Evolutionary conservation across 139 green algal species (phyloP), one percentile per base, ranked within the genome.

Genomic region (Volvox reticuliferus): DNA sequence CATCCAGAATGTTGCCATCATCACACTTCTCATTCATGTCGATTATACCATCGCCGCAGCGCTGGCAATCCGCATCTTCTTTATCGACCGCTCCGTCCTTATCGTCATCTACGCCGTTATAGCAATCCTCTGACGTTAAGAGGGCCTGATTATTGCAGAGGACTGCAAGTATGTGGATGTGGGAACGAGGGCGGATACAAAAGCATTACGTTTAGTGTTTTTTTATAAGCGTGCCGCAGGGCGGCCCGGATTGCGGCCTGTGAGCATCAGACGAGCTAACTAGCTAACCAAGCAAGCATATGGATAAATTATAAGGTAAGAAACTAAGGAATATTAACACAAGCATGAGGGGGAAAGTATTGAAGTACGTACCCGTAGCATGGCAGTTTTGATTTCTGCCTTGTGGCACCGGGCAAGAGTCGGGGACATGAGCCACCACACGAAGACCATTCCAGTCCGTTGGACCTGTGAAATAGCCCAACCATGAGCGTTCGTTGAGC

Each of bases 401-500:
- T 14, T 86, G 82, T 0, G 61, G 32, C 0, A 91, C 86, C 32
- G 75, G 82, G 78, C 90, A 93, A 18, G 85, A 21, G 35, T 37
- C 65, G 0, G 76, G 18, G 36, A 79, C 13, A 78, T 91, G 76
- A 1, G 78, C 65, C 26, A 93, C 33, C 78, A 93, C 90, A 73
- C 88, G 65, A 28, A 88, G 28, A 1, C 78, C 77, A 44, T 65
- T 78, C 90, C 90, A 93, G 85, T 93, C 90, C 1, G 50, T 22
- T 0, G 90, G 90, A 5, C 90, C 90, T 9, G 71, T 88, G 68
- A 91, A 93, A 78, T 91, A 93, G 85, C 90, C 90, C 63, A 91
- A 86, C 77, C 78, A 93, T 36, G 76, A 85, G 61, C n/a, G 62
- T 78, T 93, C 85, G 44, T 69, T 65, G 2, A 91, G 2, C 67